Percentiles rank a stretch among this genome's conserved stretches.
These are phyloP conservation scores for Przewalskia tangutica DNA, from an alignment of 257 asterid species.

Conservation along the genomic window DNA sequence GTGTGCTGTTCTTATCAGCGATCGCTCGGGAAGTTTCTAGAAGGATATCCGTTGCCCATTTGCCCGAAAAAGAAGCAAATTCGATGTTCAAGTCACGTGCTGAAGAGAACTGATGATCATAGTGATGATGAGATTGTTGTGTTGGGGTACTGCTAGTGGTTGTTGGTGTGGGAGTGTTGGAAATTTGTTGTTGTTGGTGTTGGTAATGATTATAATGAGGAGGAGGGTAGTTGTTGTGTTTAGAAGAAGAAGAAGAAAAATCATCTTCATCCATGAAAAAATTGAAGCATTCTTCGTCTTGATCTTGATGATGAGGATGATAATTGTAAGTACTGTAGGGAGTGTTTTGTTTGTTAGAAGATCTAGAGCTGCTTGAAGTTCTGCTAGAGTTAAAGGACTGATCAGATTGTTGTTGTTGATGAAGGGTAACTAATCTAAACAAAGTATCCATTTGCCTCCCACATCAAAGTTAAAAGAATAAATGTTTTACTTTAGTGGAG, in stretches of 20 bases:
- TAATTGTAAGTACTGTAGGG: constrained; percentile 14
- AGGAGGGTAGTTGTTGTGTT: constrained; percentile 30
- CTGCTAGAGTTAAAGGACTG: constrained; percentile 67
- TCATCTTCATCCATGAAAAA: constrained; percentile 95
- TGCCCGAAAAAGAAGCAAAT: constrained; percentile 39
- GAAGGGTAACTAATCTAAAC: constrained; percentile 79
- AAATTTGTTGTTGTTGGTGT: constrained; percentile 7
- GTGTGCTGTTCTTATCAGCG: constrained; percentile 41
- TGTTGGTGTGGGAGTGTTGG: constrained; percentile 41
- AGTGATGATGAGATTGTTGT: constrained; percentile 29
- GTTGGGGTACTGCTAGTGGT: constrained; percentile 36
- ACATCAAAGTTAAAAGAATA: constrained; percentile 27
- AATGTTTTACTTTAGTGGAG: constrained; percentile 18
- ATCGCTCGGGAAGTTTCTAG: constrained; percentile 68
- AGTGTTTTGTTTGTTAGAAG: constrained; percentile 44
- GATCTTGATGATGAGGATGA: constrained; percentile 11
- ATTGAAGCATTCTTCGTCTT: constrained; percentile 93
- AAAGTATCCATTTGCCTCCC: constrained; percentile 82
- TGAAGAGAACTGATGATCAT: constrained; percentile 27
- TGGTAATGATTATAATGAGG: constrained; percentile 5
- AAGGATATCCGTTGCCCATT: constrained; percentile 75
- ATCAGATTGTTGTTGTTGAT: constrained; percentile 37
- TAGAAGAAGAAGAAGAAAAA: constrained; percentile 79
- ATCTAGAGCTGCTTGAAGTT: constrained; percentile 72
- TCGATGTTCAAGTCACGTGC: constrained; percentile 41